phyloP scores from a whole-genome alignment of 2,329 filamentous ascomycete genomes.

The Arachnopeziza araneosa region DNA sequence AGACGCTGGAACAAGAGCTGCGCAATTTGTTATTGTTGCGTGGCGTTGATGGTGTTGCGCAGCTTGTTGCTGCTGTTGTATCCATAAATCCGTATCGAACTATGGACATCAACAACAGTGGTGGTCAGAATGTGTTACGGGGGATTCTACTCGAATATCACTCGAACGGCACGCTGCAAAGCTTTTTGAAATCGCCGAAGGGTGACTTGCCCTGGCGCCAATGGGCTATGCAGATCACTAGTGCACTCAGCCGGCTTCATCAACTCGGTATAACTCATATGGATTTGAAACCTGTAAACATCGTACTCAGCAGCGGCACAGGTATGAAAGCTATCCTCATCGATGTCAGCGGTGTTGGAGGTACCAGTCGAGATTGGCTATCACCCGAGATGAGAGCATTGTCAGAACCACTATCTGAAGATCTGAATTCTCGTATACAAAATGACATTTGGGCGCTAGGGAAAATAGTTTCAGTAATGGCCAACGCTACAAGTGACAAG shows the following conservation, averaged over 20 bases:
- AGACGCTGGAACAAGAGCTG: slow-evolving; percentile 22
- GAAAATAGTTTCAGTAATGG: slow-evolving; percentile 11
- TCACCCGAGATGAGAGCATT: slow-evolving; percentile 17
- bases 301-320: slow-evolving; percentile 16
- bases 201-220: slow-evolving; percentile 10
- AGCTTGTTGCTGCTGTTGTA: slow-evolving; percentile 18
- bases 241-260: slow-evolving; percentile 18
- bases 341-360: slow-evolving; percentile 20
- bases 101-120: not conserved
- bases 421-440: slow-evolving; percentile 12
- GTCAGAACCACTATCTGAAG: slow-evolving; percentile 14
- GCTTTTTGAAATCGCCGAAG: slow-evolving; percentile 10
- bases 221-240: slow-evolving; percentile 20
- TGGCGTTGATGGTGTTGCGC: slow-evolving; percentile 13
- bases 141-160: slow-evolving; percentile 23
- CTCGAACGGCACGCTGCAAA: slow-evolving; percentile 16
- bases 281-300: slow-evolving; percentile 23
- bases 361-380: slow-evolving; percentile 19
- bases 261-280: slow-evolving; percentile 18
- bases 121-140: slow-evolving; percentile 7
- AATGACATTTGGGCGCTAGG: slow-evolving; percentile 21
- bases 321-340: slow-evolving; percentile 15
- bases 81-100: slow-evolving; percentile 17
- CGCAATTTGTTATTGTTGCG: slow-evolving; percentile 19
- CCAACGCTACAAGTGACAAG: slow-evolving; percentile 2